These are phyloP conservation scores for Phoenix roebelenii DNA, from an alignment of 176 grass and related monocot genomes.

Conservation along the genomic window DNA sequence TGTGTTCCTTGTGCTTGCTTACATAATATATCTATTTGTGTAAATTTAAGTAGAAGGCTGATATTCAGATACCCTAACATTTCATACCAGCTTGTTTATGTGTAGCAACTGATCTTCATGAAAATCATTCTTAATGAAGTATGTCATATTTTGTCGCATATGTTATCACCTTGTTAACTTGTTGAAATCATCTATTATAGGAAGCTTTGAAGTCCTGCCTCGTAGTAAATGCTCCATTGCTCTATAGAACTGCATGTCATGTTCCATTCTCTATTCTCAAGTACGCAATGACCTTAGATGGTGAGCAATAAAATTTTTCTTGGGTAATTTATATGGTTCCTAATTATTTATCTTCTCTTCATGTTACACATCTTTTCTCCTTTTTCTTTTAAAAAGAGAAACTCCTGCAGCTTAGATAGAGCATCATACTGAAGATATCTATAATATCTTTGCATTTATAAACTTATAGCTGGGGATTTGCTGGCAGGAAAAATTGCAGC, in stretches of 20 bases:
- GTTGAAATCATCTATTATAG: slow-evolving; percentile 39
- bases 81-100: too few species aligned
- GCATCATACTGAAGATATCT: too few species aligned
- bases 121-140: too few species aligned
- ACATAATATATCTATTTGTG: too few species aligned
- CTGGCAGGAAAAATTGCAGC: slow-evolving; percentile 91
- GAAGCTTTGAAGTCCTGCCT: slow-evolving; percentile 84
- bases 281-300: slow-evolving; percentile 97
- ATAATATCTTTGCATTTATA: background rate
- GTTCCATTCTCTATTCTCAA: slow-evolving; percentile 87
- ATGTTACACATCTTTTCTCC: too few species aligned
- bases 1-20: too few species aligned
- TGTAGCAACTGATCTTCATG: background rate
- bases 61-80: too few species aligned
- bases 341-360: too few species aligned
- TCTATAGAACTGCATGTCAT: slow-evolving; percentile 72
- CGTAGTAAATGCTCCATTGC: slow-evolving; percentile 83
- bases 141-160: background rate
- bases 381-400: too few species aligned
- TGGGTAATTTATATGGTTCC: background rate
- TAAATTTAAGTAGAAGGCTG: too few species aligned
- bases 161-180: slow-evolving; percentile 1
- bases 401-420: too few species aligned
- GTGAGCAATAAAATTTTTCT: slow-evolving; percentile 32
- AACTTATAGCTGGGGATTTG: slow-evolving; percentile 1